Evolutionary conservation across 352 stramenopile species (phyloP).

Genomic region (Phytophthora pluvialis): DNA sequence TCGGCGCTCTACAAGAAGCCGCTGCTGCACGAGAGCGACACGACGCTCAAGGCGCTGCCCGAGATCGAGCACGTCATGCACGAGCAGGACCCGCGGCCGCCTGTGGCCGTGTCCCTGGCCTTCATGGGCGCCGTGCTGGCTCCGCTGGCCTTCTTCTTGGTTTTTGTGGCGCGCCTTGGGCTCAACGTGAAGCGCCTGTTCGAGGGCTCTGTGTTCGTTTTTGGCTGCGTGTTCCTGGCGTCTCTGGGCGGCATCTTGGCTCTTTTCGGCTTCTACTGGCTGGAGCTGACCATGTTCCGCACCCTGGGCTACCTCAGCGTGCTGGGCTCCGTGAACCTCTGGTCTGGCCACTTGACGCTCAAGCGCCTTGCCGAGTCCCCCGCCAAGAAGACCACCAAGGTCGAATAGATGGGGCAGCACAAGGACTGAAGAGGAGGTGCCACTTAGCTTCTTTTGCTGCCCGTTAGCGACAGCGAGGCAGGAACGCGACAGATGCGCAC

Average conservation of each 20-base stretch:
- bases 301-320: conserved; percentile 78
- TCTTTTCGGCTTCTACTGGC: conserved; percentile 89
- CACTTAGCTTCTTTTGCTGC: conserved; percentile 10
- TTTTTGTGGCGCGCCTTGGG: conserved; percentile 63
- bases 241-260: conserved; percentile 76
- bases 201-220: conserved; percentile 64
- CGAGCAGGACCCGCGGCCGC: conserved; percentile 69
- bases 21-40: conserved; percentile 88
- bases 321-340: conserved; percentile 61
- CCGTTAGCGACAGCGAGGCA: conserved; percentile 8
- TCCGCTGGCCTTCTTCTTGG: conserved; percentile 66
- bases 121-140: conserved; percentile 70
- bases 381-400: conserved; percentile 58
- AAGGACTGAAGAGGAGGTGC: conserved; percentile 6
- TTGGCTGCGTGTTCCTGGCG: conserved; percentile 73
- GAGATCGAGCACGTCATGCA: conserved; percentile 92
- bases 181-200: conserved; percentile 81
- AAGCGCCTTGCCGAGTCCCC: conserved; percentile 66
- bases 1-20: conserved; percentile 89
- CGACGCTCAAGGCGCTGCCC: conserved; percentile 81
- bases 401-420: conserved; percentile 46
- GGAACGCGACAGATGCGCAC: conserved; percentile 19
- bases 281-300: conserved; percentile 90
- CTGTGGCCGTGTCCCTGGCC: conserved; percentile 66
- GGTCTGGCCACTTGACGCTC: conserved; percentile 79